These are phyloP conservation scores for Kingdonia uniflora DNA, from an alignment of 164 flowering plant genomes.

Conservation along the genomic window DNA sequence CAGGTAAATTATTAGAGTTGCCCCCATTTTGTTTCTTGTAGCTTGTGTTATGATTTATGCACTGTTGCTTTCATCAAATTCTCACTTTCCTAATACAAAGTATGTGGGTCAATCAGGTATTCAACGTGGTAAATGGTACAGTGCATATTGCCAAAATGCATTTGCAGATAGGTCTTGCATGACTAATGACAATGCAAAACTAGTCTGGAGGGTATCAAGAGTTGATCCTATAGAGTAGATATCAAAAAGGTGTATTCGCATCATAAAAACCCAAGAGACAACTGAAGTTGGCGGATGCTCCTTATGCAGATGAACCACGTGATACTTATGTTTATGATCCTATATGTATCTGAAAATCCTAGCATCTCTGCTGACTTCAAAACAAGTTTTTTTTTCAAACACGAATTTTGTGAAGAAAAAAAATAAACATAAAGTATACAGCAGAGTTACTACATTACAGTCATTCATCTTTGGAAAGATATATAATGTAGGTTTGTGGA, in stretches of 20 bases:
- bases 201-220: conserved; percentile 73
- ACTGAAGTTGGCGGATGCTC: conserved; percentile 54
- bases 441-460: conserved; percentile 21
- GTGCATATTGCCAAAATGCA: conserved; percentile 53
- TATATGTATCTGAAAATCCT: no score
- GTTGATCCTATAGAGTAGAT: conserved; percentile 67
- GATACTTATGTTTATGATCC: neutral
- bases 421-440: no score
- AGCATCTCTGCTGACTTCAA: no score
- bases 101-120: conserved; percentile 39
- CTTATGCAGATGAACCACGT: conserved; percentile 55
- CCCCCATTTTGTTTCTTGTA: no score
- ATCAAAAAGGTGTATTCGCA: conserved; percentile 59
- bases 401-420: no score
- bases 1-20: no score
- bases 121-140: conserved; percentile 63
- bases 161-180: conserved; percentile 45
- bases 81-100: conserved; percentile 29
- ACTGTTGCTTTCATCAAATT: no score
- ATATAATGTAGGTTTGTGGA: conserved; percentile 18
- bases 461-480: no score
- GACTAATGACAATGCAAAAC: conserved; percentile 59
- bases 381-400: no score
- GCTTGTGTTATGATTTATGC: no score
- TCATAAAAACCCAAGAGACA: conserved; percentile 34